Percentiles rank a stretch among this genome's conserved stretches.
These are phyloP conservation scores for Hanseniaspora gamundiae DNA, from an alignment of 1,139 yeast genomes.

Conservation along the genomic window DNA sequence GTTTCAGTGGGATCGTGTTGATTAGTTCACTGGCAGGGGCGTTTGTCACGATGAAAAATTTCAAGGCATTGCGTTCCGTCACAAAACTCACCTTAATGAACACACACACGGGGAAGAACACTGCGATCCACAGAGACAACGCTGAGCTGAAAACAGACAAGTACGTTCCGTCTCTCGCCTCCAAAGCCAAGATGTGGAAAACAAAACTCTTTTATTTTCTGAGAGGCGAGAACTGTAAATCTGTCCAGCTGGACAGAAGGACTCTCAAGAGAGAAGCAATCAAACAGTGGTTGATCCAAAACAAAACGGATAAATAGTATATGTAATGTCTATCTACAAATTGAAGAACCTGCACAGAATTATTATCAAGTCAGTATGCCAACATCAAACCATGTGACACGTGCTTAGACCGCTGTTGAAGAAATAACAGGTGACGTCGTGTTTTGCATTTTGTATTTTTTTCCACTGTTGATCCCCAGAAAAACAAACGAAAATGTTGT, in stretches of 20 bases:
- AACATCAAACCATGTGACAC: too few relatives aligned
- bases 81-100: slow-evolving; percentile 35
- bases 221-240: slow-evolving; percentile 1
- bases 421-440: too few relatives aligned
- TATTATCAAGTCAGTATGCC: too few relatives aligned
- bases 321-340: background rate
- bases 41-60: slow-evolving; percentile 28
- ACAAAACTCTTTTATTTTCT: background rate
- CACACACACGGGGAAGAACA: slow-evolving; percentile 15
- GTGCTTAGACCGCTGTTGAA: too few relatives aligned
- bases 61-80: slow-evolving; percentile 31
- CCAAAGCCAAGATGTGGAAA: background rate
- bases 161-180: slow-evolving; percentile 4
- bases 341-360: too few relatives aligned
- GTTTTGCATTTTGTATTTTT: too few relatives aligned
- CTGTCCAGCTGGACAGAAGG: background rate
- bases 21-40: slow-evolving; percentile 31
- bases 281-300: slow-evolving; percentile 1
- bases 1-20: slow-evolving; percentile 33
- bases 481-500: too few relatives aligned
- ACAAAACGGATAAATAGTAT: background rate
- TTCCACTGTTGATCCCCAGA: too few relatives aligned
- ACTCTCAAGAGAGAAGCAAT: background rate
- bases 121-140: slow-evolving; percentile 13
- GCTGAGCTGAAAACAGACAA: slow-evolving; percentile 15